Percentiles rank a stretch among this genome's conserved stretches.
phyloP scores from a whole-genome alignment of 2,329 filamentous ascomycete genomes.

The Sporothrix luriei region DNA sequence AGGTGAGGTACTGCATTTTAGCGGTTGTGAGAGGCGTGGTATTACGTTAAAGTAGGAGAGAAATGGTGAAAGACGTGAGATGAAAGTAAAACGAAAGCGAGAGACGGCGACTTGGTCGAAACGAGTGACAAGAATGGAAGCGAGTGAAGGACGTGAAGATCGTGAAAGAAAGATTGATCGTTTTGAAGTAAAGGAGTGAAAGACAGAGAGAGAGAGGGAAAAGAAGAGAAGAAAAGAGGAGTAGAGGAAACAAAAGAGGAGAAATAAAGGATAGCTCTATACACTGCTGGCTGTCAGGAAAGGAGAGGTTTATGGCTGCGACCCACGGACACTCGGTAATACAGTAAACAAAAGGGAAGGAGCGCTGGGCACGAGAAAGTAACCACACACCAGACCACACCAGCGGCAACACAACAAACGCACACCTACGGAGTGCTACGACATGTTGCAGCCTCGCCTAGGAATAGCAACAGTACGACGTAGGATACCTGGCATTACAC shows the following conservation, averaged over 20 bases:
- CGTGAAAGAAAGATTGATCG: conserved; percentile 7
- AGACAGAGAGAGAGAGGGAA: conserved; percentile 5
- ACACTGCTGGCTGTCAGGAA: neutral
- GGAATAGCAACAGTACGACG: neutral
- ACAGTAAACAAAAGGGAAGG: conserved; percentile 20
- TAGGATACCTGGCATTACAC: neutral
- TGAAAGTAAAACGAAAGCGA: neutral
- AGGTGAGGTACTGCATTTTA: conserved; percentile 32
- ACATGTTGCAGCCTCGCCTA: neutral
- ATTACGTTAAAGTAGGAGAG: neutral
- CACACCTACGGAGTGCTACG: neutral
- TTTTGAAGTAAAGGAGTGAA: conserved; percentile 20
- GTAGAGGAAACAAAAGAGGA: conserved; percentile 12
- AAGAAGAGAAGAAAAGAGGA: neutral
- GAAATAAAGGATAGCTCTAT: neutral
- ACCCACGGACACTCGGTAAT: conserved; percentile 12
- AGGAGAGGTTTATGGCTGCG: conserved; percentile 7
- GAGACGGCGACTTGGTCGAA: conserved; percentile 13
- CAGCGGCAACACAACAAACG: neutral
- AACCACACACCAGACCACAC: neutral
- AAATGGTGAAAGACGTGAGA: neutral
- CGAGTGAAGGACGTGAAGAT: conserved; percentile 3
- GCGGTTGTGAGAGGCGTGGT: neutral
- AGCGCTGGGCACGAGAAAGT: neutral
- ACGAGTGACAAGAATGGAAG: conserved; percentile 25